Evolutionary conservation across 495 filamentous ascomycete genomes (phyloP), one percentile per base, ranked within the genome.

Genomic region (Cairneyella variabilis): DNA sequence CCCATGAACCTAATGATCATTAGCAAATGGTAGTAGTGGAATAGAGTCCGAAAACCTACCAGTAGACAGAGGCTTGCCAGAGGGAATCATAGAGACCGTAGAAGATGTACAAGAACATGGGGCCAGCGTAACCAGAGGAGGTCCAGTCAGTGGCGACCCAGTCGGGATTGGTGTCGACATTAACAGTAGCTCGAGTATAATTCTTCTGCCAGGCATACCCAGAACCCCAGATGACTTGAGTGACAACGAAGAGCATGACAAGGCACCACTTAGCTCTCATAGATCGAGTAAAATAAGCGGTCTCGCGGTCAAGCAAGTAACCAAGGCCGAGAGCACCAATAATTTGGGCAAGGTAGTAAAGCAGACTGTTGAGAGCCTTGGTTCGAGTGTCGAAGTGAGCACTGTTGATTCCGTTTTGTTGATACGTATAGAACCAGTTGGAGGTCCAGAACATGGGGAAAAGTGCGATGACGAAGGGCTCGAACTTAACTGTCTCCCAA

Each of bases 71-170:
- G 10, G 88, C 90, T 69, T 93, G 88, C 82, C 90, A 93, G 34
- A 83, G 79, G 26, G 91, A 87, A 63, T 96, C 91, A 57, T 85
- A 92, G 61, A 96, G 85, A 40, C 91, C 91, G 65, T 96, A 96
- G 65, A 91, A 93, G 59, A 97, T 87, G 73, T 92, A 95, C 53
- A 96, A 70, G 65, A 96, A 89, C 82, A 96, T 88, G 14, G 89
- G 88, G 0, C 87, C 90, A 38, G 88, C 70, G 69, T 84, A 96
- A 32, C 80, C 77, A 14, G 68, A 69, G 54, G 81, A 75, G 22
- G 65, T 76, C 79, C 85, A 92, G 70, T 95, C 88, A 60, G 68
- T 76, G 34, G 65, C 69, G 2, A 67, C 57, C 25, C 65, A 71
- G 20, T 66, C 56, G 10, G 60, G 27, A 6, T 43, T 17, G 28